Evolutionary conservation across 192 early-diverging fungal genomes (phyloP).

Genomic region (Linnemannia hyalina): DNA sequence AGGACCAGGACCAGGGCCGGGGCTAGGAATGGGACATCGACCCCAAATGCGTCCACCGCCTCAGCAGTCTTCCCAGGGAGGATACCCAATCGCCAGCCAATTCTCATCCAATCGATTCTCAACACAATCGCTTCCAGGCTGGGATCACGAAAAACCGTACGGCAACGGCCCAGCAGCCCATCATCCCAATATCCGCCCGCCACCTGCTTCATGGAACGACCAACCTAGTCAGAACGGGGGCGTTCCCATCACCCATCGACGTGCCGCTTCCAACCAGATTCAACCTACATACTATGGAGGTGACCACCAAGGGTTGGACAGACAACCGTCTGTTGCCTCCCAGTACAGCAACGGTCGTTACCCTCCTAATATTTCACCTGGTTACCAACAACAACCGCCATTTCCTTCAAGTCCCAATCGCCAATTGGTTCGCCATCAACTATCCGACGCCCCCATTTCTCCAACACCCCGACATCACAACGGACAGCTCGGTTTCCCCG

Average conservation of each 20-base stretch:
- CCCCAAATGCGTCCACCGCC: slow-evolving; percentile 17
- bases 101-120: slow-evolving; percentile 46
- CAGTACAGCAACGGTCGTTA: slow-evolving; percentile 35
- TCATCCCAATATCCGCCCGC: slow-evolving; percentile 29
- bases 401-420: slow-evolving; percentile 32
- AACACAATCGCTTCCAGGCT: slow-evolving; percentile 45
- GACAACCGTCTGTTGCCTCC: slow-evolving; percentile 32
- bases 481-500: slow-evolving; percentile 10
- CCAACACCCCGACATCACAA: slow-evolving; percentile 20
- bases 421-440: slow-evolving; percentile 37
- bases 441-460: slow-evolving; percentile 12
- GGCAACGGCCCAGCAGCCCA: slow-evolving; percentile 28
- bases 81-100: slow-evolving; percentile 34
- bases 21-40: slow-evolving; percentile 20
- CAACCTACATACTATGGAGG: slow-evolving; percentile 42
- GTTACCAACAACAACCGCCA: slow-evolving; percentile 16
- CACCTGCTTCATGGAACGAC: slow-evolving; percentile 34
- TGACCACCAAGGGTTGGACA: slow-evolving; percentile 32
- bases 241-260: slow-evolving; percentile 26
- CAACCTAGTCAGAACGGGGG: slow-evolving; percentile 16
- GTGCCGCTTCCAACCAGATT: slow-evolving; percentile 40
- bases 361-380: slow-evolving; percentile 5
- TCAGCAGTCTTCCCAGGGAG: not conserved
- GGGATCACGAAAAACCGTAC: slow-evolving; percentile 47
- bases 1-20: slow-evolving; percentile 20